Percentiles rank a stretch among this genome's conserved stretches.
Evolutionary conservation across 1,284 basidiomycete species (phyloP).

Genomic region (Tylopilus sp.): DNA sequence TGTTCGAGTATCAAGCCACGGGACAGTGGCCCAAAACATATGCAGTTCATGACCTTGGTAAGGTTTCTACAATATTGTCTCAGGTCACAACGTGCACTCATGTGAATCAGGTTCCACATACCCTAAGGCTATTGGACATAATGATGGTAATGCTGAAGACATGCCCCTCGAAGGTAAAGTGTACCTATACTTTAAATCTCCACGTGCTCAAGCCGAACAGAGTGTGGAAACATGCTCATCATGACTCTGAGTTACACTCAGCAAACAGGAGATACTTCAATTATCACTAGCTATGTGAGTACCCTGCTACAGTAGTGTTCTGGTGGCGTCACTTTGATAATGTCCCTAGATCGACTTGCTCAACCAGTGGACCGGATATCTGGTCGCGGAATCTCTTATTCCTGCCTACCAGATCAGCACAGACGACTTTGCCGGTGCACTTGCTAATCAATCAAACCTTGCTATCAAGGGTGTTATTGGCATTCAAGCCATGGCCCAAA

Average conservation of each 20-base stretch:
- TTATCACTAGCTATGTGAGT: slow-evolving; percentile 64
- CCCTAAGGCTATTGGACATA: slow-evolving; percentile 65
- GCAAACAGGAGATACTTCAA: slow-evolving; percentile 64
- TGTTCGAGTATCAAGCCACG: slow-evolving; percentile 73
- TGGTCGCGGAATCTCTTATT: slow-evolving; percentile 74
- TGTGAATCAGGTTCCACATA: slow-evolving; percentile 53
- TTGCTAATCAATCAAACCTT: slow-evolving; percentile 83
- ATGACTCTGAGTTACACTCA: slow-evolving; percentile 79
- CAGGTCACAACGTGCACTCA: slow-evolving; percentile 15
- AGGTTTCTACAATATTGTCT: background rate
- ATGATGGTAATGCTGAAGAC: slow-evolving; percentile 68
- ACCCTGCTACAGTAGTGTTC: background rate
- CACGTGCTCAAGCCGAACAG: slow-evolving; percentile 43
- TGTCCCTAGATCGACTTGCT: slow-evolving; percentile 61
- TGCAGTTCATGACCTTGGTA: slow-evolving; percentile 72
- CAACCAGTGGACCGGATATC: slow-evolving; percentile 79
- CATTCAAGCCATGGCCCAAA: slow-evolving; percentile 75
- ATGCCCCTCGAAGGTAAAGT: slow-evolving; percentile 71
- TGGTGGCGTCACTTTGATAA: slow-evolving; percentile 2
- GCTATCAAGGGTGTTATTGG: slow-evolving; percentile 84
- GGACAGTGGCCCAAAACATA: slow-evolving; percentile 76
- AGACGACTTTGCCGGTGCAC: slow-evolving; percentile 74
- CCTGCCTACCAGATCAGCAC: slow-evolving; percentile 74
- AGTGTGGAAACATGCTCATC: slow-evolving; percentile 82
- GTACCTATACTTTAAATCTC: slow-evolving; percentile 1